phyloP scores from a whole-genome alignment of 495 filamentous ascomycete genomes.

The Astrocystis sublimbata region DNA sequence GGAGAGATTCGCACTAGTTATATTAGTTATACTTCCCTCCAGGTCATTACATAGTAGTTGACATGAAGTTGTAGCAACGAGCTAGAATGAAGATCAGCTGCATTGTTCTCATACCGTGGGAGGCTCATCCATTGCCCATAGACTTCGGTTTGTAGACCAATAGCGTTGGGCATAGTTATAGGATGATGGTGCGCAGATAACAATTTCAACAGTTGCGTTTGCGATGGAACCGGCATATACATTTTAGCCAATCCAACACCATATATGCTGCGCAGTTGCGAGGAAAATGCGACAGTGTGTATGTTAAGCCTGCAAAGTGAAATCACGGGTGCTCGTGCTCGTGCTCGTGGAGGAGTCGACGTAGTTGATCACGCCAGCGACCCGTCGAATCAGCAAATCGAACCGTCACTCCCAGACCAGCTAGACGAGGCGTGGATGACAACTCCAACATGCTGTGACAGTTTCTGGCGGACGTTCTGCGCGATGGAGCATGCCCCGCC shows the following conservation, averaged over 20 bases:
- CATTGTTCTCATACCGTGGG: no score
- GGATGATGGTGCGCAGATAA: not conserved
- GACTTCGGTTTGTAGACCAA: no score
- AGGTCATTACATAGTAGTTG: no score
- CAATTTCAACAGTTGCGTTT: not conserved
- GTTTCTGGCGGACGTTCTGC: conserved; percentile 14
- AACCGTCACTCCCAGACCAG: not conserved
- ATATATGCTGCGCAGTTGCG: not conserved
- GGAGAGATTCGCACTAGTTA: not conserved
- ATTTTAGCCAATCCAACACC: not conserved
- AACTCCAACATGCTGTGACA: not conserved
- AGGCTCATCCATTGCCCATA: not conserved
- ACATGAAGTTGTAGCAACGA: no score
- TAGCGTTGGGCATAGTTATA: not conserved
- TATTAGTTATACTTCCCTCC: conserved; percentile 1
- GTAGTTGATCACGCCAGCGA: conserved; percentile 10
- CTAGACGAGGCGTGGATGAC: conserved; percentile 7
- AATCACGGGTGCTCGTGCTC: no score
- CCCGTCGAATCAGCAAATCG: not conserved
- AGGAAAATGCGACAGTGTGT: not conserved
- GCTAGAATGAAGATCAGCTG: no score
- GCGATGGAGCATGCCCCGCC: not conserved
- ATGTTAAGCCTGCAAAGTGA: not conserved
- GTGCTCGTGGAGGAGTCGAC: not conserved
- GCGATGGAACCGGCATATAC: not conserved